Evolutionary conservation across 140 eudicot species (phyloP).

Genomic region (Erigeron philadelphicus): DNA sequence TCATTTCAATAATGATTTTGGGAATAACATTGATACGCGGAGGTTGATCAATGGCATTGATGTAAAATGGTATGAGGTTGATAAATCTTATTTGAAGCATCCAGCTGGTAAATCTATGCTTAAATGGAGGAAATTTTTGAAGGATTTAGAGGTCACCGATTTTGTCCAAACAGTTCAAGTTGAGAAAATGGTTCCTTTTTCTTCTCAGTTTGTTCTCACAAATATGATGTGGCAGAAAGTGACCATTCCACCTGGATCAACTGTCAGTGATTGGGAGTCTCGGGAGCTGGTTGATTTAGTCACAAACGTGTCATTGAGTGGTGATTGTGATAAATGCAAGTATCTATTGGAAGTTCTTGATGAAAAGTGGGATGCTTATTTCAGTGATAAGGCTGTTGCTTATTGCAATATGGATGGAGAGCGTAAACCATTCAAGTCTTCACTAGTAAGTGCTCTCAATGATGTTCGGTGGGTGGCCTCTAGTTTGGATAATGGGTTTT

Average conservation of each 20-base stretch:
- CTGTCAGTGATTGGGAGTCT: constrained; percentile 64
- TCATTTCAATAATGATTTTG: constrained; percentile 61
- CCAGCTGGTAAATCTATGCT: constrained; percentile 36
- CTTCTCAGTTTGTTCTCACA: constrained; percentile 32
- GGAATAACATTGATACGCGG: constrained; percentile 46
- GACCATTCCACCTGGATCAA: constrained; percentile 32
- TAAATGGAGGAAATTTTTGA: constrained; percentile 67
- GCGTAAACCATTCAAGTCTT: constrained; percentile 35
- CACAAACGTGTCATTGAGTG: constrained; percentile 36
- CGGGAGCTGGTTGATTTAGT: constrained; percentile 45
- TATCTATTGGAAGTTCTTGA: constrained; percentile 57
- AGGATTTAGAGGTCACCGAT: constrained; percentile 66
- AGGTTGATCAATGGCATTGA: constrained; percentile 50
- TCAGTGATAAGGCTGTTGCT: constrained; percentile 46
- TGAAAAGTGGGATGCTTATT: constrained; percentile 58
- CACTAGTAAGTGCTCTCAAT: constrained; percentile 37
- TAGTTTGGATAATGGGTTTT: constrained; percentile 41
- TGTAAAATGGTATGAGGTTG: constrained; percentile 69
- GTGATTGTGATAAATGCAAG: constrained; percentile 43
- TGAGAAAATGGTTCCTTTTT: constrained; percentile 43
- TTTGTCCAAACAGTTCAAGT: constrained; percentile 56
- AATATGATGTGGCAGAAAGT: constrained; percentile 31
- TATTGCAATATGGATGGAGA: constrained; percentile 37
- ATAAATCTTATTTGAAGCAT: constrained; percentile 46
- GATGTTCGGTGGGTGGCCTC: constrained; percentile 57